Conservation (phyloP, 768 basidiomycete species). For the Kwoniella pini region DNA sequence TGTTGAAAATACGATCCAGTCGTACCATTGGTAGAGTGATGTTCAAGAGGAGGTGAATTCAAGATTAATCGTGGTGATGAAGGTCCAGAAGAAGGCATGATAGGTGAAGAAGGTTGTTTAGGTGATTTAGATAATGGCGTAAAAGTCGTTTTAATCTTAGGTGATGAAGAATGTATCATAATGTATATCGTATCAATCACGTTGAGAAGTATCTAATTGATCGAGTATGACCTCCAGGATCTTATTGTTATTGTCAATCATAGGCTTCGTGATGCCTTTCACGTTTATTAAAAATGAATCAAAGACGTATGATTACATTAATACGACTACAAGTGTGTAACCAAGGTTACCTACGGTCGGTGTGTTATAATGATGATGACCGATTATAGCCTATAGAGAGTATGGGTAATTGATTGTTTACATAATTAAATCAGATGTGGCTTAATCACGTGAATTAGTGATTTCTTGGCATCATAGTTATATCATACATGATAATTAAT, state of each 20-base stretch:
- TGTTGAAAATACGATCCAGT: neutral
- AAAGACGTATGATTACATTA: no score
- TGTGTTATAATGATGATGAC: no score
- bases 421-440: no score
- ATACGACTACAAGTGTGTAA: no score
- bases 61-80: constrained; percentile 1
- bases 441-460: no score
- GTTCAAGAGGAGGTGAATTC: neutral
- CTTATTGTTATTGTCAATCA: no score
- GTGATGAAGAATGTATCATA: neutral
- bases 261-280: no score
- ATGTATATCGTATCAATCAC: no score
- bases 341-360: no score
- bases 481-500: neutral
- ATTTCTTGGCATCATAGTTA: neutral
- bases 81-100: neutral
- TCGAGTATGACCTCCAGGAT: no score
- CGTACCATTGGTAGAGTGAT: neutral
- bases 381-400: constrained; percentile 3
- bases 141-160: neutral
- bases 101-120: neutral
- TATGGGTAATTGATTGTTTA: neutral
- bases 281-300: no score
- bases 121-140: neutral
- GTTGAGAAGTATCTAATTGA: neutral